These are phyloP conservation scores for Metschnikowia colocasiae DNA, from an alignment of 805 yeast genomes.

Conservation along the genomic window DNA sequence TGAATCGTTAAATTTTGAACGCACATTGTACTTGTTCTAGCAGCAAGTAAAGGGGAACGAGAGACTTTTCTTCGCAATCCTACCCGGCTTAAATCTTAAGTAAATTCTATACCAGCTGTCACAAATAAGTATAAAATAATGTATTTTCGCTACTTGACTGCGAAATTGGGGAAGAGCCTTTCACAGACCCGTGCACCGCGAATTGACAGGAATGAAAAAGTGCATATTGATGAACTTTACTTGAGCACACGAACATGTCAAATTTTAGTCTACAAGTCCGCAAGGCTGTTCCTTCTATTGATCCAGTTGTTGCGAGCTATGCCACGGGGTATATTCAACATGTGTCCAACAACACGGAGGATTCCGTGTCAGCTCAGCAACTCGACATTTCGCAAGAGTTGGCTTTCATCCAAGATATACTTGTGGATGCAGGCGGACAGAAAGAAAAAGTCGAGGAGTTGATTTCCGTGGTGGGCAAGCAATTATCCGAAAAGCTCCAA, in stretches of 20 bases:
- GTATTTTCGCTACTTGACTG: background rate
- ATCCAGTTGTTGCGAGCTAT: conserved; percentile 82
- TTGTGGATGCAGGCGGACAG: conserved; percentile 82
- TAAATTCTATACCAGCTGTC: too few relatives aligned
- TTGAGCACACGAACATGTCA: conserved; percentile 26
- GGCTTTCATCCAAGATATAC: conserved; percentile 57
- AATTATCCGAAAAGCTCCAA: conserved; percentile 49
- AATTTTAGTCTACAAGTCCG: conserved; percentile 59
- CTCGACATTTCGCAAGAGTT: conserved; percentile 68
- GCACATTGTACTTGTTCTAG: too few relatives aligned
- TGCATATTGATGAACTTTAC: background rate
- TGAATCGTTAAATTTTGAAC: too few relatives aligned
- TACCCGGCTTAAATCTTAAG: too few relatives aligned
- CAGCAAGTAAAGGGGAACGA: too few relatives aligned
- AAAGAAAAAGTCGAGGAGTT: conserved; percentile 50
- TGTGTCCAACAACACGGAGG: conserved; percentile 71
- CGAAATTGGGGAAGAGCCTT: background rate
- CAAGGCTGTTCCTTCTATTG: conserved; percentile 82
- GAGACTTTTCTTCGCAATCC: too few relatives aligned
- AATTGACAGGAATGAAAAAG: background rate
- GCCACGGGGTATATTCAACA: conserved; percentile 89
- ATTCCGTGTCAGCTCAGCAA: conserved; percentile 74
- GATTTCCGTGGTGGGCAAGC: conserved; percentile 43
- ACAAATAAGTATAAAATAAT: too few relatives aligned
- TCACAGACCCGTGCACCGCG: conserved; percentile 6